Percentiles rank a stretch among this genome's conserved stretches.
Conservation (phyloP, 257 asterid species). For the Solanum chmielewskii region DNA sequence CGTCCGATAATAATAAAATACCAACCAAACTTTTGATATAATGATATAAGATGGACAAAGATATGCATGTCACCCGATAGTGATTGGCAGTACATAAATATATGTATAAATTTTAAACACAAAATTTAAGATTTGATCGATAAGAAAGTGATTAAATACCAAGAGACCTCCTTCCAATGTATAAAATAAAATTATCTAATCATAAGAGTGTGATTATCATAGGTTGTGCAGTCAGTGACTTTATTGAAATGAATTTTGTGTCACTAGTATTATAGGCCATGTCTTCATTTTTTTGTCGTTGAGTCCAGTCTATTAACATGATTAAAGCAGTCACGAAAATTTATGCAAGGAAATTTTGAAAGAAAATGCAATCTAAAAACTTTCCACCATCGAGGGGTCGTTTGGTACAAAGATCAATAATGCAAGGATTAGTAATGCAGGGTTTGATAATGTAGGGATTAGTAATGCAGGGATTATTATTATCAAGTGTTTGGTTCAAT, state of each 20-base stretch:
- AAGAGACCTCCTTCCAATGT: not conserved
- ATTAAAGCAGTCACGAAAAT: not conserved
- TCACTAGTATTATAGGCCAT: not conserved
- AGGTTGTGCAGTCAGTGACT: not conserved
- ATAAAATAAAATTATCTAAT: not conserved
- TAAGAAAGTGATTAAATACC: not conserved
- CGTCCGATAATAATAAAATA: too few species aligned
- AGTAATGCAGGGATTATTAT: too few species aligned
- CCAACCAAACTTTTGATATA: too few species aligned
- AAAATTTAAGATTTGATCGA: not conserved
- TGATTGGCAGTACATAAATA: not conserved
- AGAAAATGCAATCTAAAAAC: not conserved
- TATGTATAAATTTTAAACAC: not conserved
- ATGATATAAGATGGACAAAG: too few species aligned
- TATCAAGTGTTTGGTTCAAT: too few species aligned
- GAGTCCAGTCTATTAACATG: not conserved
- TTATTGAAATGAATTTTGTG: not conserved
- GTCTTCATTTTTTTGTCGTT: not conserved
- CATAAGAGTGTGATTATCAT: not conserved
- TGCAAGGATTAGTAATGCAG: too few species aligned
- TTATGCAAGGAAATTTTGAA: not conserved
- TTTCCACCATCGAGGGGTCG: not conserved
- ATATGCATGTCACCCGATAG: too few species aligned
- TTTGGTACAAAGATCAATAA: too few species aligned
- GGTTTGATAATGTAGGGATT: too few species aligned